Evolutionary conservation across 768 basidiomycete species (phyloP), one percentile per base, ranked within the genome.

Genomic region (Russula virescens): DNA sequence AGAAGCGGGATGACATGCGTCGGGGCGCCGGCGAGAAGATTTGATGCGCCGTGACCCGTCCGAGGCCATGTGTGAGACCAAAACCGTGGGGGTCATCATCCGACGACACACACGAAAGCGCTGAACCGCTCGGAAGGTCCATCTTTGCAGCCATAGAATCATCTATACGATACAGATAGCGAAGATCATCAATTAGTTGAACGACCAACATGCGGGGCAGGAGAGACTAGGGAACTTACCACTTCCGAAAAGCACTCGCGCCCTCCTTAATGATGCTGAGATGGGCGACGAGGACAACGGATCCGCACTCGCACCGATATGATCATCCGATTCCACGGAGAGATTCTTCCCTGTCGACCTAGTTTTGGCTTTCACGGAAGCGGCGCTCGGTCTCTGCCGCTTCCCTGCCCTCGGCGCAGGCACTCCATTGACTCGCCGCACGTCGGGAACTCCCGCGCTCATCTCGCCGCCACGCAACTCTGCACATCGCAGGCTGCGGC

Each of bases 11-110:
- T 40, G 57, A 42, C 47, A 71, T 65, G 45, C 79, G 78, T 42
- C 78, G 81, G 47, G 80, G 72, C 26, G 76, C 78, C 7, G 87
- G 86, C 8, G 87, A 90, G 42, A 83, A 81, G 35, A 89, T 72
- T 67, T 84, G 84, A 63, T 81, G 80, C n/a, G 87, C 86, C 0
- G 85, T 88, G 19, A 88, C 84, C 71, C 87, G 85, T 0, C 86
- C 86, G 28, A 82, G 62, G 63, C 38, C 38, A 38, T 14, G 38
- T 7, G 6, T 14, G 38, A 11, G 38, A 38, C 38, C 5, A 11
- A 38, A 14, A 38, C 8, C 10, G 38, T 79, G 77, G 0, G 79
- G 80, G 64, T 88, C 84, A 61, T 89, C 86, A 67, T 89, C 87
- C 3, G 87, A 88, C 2, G 84, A 62, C 49, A 51, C 61, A 49